These are phyloP conservation scores for Takashimella tepidaria DNA, from an alignment of 1,284 basidiomycete species.

Conservation along the genomic window DNA sequence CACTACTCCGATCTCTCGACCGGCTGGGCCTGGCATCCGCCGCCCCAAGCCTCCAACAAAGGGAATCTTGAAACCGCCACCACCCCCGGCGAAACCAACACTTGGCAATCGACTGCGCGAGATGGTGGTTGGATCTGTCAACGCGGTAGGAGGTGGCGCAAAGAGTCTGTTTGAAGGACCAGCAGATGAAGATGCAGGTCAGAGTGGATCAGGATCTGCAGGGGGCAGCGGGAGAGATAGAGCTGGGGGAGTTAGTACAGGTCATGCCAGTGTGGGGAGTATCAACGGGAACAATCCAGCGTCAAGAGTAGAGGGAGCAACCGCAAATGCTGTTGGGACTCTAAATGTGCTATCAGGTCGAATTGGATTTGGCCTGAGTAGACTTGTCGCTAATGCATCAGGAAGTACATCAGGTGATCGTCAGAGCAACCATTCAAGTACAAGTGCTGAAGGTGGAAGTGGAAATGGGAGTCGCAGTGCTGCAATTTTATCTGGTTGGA, in stretches of 20 bases:
- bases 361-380: conserved; percentile 28
- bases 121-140: conserved; percentile 33
- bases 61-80: conserved; percentile 47
- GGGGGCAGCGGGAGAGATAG: no score
- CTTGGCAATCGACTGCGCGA: conserved; percentile 43
- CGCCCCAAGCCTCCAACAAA: conserved; percentile 42
- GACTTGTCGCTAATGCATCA: conserved; percentile 14
- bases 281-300: no score
- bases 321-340: conserved; percentile 25
- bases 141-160: conserved; percentile 27
- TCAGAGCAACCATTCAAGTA: no score
- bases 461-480: no score
- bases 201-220: neutral
- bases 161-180: conserved; percentile 21
- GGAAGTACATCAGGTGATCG: no score
- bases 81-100: conserved; percentile 44
- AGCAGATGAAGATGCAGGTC: neutral
- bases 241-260: neutral
- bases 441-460: no score
- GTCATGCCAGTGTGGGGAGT: neutral
- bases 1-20: conserved; percentile 5
- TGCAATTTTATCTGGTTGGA: neutral
- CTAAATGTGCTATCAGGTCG: conserved; percentile 30
- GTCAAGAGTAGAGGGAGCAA: neutral
- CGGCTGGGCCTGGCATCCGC: conserved; percentile 27